These are phyloP conservation scores for Sporothrix pallida DNA, from an alignment of 2,329 filamentous ascomycete genomes.

Conservation along the genomic window DNA sequence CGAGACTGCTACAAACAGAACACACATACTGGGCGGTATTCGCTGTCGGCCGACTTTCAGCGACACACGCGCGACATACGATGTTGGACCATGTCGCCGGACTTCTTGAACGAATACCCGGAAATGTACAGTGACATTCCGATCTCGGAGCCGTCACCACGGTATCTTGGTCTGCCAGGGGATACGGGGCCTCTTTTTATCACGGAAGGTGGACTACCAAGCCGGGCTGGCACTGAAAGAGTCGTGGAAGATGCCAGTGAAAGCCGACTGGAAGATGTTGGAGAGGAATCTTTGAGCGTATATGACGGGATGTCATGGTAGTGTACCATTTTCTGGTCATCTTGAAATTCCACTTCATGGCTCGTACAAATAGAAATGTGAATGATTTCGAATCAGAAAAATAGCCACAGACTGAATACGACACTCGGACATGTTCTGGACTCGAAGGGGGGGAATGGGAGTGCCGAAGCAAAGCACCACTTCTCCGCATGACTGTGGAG, in stretches of 20 bases:
- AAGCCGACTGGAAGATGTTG: neutral
- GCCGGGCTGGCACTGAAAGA: too few species aligned
- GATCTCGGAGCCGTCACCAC: neutral
- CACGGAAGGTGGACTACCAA: neutral
- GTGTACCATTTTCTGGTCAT: neutral
- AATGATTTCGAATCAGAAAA: neutral
- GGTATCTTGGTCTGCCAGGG: neutral
- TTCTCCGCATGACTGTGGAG: too few species aligned
- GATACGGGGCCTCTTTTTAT: neutral
- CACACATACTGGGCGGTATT: neutral
- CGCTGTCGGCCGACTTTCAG: neutral
- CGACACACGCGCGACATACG: neutral
- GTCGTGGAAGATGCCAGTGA: neutral
- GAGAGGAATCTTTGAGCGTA: neutral
- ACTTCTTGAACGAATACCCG: neutral
- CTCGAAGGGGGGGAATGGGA: too few species aligned
- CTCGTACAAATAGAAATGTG: too few species aligned
- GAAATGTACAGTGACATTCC: conserved; percentile 6
- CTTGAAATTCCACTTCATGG: too few species aligned
- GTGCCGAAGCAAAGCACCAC: too few species aligned
- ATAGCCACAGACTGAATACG: neutral
- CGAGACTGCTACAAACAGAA: conserved; percentile 5
- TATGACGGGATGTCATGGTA: neutral
- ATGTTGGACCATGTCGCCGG: neutral
- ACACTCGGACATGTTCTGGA: too few species aligned